A percentile compares a stretch with the other conserved stretches of the same genome.
phyloP scores from a whole-genome alignment of 176 grass and related monocot species.

The Otatea glauca region DNA sequence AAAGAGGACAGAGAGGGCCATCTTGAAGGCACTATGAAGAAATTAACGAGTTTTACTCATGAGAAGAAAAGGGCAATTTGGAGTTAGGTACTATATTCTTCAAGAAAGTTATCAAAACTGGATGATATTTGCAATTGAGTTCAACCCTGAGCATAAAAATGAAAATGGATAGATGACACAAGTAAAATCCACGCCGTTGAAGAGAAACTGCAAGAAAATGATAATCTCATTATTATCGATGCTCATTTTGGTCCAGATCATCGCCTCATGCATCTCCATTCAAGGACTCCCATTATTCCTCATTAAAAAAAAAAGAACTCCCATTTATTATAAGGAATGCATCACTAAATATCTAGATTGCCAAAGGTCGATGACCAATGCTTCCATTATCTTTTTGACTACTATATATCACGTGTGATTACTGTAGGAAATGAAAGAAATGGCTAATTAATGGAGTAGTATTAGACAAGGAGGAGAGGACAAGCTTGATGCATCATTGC shows the following conservation, averaged over 20 bases:
- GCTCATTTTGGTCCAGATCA: neutral
- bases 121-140: neutral
- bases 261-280: neutral
- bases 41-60: no score
- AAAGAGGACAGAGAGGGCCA: no score
- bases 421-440: conserved; percentile 9
- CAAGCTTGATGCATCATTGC: conserved; percentile 40
- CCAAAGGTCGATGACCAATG: neutral
- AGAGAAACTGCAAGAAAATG: neutral
- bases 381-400: neutral
- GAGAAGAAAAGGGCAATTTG: no score
- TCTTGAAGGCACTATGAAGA: no score
- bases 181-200: neutral
- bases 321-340: neutral
- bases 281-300: neutral
- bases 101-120: neutral
- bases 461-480: conserved; percentile 43
- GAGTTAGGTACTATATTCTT: neutral
- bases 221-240: neutral
- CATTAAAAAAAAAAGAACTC: neutral
- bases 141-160: neutral
- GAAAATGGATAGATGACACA: neutral
- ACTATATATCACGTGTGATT: conserved; percentile 16
- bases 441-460: neutral
- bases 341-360: neutral